These are phyloP conservation scores for Cladophialophora psammophila DNA, from an alignment of 2,329 filamentous ascomycete species.

Conservation along the genomic window DNA sequence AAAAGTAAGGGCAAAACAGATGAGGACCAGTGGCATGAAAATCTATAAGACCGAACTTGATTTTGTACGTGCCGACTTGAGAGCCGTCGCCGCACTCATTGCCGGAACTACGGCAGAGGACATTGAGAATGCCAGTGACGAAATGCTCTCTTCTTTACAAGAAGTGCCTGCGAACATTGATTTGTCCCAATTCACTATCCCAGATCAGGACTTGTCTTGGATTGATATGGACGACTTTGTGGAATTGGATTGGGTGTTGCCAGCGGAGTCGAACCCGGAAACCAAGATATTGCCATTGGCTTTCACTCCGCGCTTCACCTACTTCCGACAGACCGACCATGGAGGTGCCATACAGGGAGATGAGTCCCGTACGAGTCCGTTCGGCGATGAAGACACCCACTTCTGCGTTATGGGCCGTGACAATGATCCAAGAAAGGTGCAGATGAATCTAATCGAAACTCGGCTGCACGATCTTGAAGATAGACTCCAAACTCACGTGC, in stretches of 20 bases:
- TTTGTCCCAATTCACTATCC: conserved; percentile 90
- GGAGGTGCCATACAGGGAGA: conserved; percentile 80
- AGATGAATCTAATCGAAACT: conserved; percentile 82
- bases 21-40: conserved; percentile 88
- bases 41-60: conserved; percentile 95
- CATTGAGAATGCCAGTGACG: conserved; percentile 71
- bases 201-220: conserved; percentile 94
- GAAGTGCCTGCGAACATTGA: conserved; percentile 61
- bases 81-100: conserved; percentile 91
- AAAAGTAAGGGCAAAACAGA: conserved; percentile 76
- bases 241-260: conserved; percentile 94
- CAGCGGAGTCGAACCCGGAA: conserved; percentile 86
- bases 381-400: conserved; percentile 92
- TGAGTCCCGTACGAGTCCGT: conserved; percentile 81
- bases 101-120: conserved; percentile 79
- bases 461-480: conserved; percentile 78
- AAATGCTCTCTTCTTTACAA: conserved; percentile 64
- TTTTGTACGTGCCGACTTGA: conserved; percentile 86
- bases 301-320: conserved; percentile 93
- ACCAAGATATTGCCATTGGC: conserved; percentile 93
- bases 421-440: conserved; percentile 86
- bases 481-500: conserved; percentile 78
- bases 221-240: conserved; percentile 99
- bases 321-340: conserved; percentile 96
- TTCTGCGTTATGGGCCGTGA: conserved; percentile 93